Base-by-base conservation (phyloP, 75 land plant genomes). In the Ceratopteris richardii region DNA sequence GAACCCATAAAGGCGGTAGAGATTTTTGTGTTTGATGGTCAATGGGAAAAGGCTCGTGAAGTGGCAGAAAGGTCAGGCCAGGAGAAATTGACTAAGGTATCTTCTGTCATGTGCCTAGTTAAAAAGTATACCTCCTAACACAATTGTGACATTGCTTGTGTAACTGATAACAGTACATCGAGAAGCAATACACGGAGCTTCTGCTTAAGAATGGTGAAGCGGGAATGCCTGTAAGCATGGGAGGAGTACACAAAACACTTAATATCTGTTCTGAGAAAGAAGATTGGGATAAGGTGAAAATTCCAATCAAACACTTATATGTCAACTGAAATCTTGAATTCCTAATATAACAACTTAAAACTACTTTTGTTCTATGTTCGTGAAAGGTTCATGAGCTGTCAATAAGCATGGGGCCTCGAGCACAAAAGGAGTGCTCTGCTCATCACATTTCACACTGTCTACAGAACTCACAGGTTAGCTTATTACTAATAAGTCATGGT, bases 351-450 rank as follows among this genome's bases (percentile, higher is more conserved):
- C 4, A 13, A 48, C 20, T 24, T 52, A 52, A 24, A 11, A 24
- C 29, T 11, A 21, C 29, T 52, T 52, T 31, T 19, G 1, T 53
- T 24, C 19, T 14, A 14, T 54, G 29, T 63, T 30, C 4, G 31
- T 14, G 27, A 13, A 31, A 63, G 67, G 70, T 73, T 43, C 74
- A 72, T 72, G 74, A 72, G 19, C 70, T 72, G 31, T 58, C 74
- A 58, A 19, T 26, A 29, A 40, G 58, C 42, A 55, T 72, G 60
- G 74, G 70, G 28, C 68, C 63, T 29, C 63, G 65, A 31, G 50
- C 24, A 62, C 62, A 65, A 48, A 65, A 64, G 18, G 62, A 72
- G 12, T 65, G 44, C 57, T 65, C 74, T 29, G 22, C 65, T 52
- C 65, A 58, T 22, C 74, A 72, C 59, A 63, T 69, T 24, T 57